phyloP scores from a whole-genome alignment of 2,329 filamentous ascomycete genomes.

The Exserohilum turcica region DNA sequence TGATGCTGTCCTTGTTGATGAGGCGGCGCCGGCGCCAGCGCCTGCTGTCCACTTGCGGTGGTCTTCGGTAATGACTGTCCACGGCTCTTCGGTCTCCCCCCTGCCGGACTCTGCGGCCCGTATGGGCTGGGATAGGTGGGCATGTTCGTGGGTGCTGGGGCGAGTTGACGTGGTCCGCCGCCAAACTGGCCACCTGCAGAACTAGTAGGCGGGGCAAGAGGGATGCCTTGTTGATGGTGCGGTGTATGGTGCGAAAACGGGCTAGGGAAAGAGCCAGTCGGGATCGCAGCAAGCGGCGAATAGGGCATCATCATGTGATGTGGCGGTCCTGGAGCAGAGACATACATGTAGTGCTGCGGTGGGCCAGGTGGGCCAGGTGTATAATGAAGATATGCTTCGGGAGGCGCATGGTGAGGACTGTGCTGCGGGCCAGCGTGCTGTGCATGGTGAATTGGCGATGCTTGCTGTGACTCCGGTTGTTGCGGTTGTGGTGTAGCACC shows the following conservation, averaged over 20 bases:
- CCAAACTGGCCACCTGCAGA: constrained; percentile 11
- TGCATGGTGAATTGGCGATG: constrained; percentile 22
- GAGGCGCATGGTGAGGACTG: constrained; percentile 23
- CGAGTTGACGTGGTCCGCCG: constrained; percentile 25
- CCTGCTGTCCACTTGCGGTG: constrained; percentile 28
- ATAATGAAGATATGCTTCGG: constrained; percentile 28
- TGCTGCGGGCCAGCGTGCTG: constrained; percentile 17
- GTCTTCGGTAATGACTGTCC: constrained; percentile 18
- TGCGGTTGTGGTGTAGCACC: constrained; percentile 24
- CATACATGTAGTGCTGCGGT: constrained; percentile 29
- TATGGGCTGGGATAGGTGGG: constrained; percentile 39
- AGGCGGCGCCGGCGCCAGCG: constrained; percentile 39
- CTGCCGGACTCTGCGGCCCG: constrained; percentile 31
- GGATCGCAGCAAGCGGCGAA: constrained; percentile 35
- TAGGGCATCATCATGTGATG: constrained; percentile 34
- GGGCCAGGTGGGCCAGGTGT: constrained; percentile 25
- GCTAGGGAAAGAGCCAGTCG: constrained; percentile 23
- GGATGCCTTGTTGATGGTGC: constrained; percentile 17
- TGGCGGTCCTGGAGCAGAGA: constrained; percentile 23
- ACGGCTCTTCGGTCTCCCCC: constrained; percentile 30
- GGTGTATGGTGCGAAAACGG: constrained; percentile 16
- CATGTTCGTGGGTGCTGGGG: constrained; percentile 31
- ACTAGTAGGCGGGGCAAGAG: constrained; percentile 18
- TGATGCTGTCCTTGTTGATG: constrained; percentile 11
- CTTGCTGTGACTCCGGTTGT: constrained; percentile 20